phyloP scores from a whole-genome alignment of 805 yeast genomes.

The Barnettozyma sp. region DNA sequence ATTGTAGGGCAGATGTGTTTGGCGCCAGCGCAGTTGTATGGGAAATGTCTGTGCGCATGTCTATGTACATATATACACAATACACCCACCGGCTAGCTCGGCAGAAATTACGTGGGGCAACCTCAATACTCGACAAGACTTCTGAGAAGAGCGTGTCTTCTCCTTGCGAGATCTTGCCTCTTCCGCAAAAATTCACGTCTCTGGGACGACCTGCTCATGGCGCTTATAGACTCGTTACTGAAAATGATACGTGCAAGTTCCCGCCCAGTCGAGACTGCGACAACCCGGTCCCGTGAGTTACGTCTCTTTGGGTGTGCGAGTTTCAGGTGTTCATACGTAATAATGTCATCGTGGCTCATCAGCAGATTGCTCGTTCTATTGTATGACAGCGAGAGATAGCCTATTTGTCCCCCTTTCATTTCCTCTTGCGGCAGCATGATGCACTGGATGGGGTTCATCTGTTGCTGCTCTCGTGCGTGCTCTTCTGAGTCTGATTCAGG shows the following conservation, averaged over 20 bases:
- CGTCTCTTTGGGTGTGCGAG: slow-evolving; percentile 1
- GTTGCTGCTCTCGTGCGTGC: too few relatives aligned
- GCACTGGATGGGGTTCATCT: too few relatives aligned
- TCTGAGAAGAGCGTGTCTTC: slow-evolving; percentile 8
- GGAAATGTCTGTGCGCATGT: too few relatives aligned
- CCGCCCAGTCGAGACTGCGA: slow-evolving; percentile 2
- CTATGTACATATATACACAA: too few relatives aligned
- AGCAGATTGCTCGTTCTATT: too few relatives aligned
- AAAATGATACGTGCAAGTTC: slow-evolving; percentile 4
- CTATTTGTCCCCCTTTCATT: too few relatives aligned
- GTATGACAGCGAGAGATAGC: too few relatives aligned
- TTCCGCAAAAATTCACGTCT: slow-evolving; percentile 3
- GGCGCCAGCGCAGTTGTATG: too few relatives aligned
- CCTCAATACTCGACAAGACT: slow-evolving; percentile 1
- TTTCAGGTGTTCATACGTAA: slow-evolving; percentile 1
- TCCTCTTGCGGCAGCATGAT: slow-evolving; percentile 8
- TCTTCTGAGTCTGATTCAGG: too few relatives aligned
- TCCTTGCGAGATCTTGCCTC: slow-evolving; percentile 13
- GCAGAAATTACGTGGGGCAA: slow-evolving; percentile 9
- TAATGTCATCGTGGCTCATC: slow-evolving; percentile 6
- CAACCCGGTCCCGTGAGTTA: background rate
- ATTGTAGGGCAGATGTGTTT: too few relatives aligned
- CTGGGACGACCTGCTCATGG: slow-evolving; percentile 7
- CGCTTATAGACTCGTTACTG: slow-evolving; percentile 6
- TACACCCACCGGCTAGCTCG: too few relatives aligned